A percentile compares a stretch with the other conserved stretches of the same genome.
These are phyloP conservation scores for Apium graveolens DNA, from an alignment of 129 eudicot species.

Conservation along the genomic window DNA sequence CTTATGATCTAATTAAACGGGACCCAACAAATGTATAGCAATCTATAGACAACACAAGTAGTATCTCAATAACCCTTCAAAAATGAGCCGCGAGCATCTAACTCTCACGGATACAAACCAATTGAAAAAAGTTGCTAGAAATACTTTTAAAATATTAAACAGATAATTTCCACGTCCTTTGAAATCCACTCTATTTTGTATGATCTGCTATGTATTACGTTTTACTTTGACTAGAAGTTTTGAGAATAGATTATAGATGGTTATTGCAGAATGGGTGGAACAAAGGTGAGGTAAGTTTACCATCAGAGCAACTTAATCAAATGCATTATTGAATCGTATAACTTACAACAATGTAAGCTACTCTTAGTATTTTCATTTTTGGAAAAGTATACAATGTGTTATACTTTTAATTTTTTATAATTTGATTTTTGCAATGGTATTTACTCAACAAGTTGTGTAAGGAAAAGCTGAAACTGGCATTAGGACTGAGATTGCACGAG, in stretches of 20 bases:
- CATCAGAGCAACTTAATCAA: background rate
- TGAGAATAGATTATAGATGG: background rate
- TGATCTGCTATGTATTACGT: background rate
- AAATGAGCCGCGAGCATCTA: background rate
- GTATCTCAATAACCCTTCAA: background rate
- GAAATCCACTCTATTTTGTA: background rate
- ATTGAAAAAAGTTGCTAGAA: no score
- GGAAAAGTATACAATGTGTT: background rate
- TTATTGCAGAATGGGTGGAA: background rate
- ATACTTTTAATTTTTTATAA: no score
- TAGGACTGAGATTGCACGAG: no score
- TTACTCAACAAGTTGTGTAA: background rate
- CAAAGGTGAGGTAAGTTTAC: background rate
- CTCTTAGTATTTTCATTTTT: no score
- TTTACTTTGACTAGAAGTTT: background rate
- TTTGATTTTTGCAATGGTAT: background rate
- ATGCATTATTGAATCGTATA: no score
- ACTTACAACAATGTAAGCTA: background rate
- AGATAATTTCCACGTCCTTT: background rate
- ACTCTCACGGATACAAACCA: no score
- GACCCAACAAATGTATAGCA: background rate
- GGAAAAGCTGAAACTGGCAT: background rate
- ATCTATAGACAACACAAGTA: background rate
- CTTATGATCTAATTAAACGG: background rate
- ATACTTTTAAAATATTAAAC: background rate